Conservation (phyloP, 2,329 filamentous ascomycete genomes). For the Pseudocercospora fuligena region DNA sequence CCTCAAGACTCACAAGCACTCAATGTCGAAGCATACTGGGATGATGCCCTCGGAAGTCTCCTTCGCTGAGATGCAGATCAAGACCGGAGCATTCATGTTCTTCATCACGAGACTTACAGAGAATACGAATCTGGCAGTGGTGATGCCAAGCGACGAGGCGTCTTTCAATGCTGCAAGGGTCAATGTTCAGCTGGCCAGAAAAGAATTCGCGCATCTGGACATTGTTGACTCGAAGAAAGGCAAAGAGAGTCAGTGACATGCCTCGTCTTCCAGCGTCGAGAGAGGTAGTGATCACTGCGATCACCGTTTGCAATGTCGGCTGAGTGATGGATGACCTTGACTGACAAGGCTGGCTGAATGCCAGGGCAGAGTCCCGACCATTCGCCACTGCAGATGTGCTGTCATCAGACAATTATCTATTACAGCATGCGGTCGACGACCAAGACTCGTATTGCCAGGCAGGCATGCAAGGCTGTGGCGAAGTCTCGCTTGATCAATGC, state of each 20-base stretch:
- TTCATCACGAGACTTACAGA: slow-evolving; percentile 96
- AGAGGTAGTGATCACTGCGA: slow-evolving; percentile 27
- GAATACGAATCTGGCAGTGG: slow-evolving; percentile 94
- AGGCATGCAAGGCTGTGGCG: slow-evolving; percentile 11
- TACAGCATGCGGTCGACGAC: background rate
- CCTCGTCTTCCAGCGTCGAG: slow-evolving; percentile 24
- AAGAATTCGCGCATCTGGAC: slow-evolving; percentile 73
- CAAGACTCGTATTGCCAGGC: slow-evolving; percentile 5
- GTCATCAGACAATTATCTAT: background rate
- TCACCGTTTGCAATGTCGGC: slow-evolving; percentile 14
- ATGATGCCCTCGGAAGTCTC: slow-evolving; percentile 81
- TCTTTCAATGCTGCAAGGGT: slow-evolving; percentile 88
- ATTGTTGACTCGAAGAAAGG: slow-evolving; percentile 45
- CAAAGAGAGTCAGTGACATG: slow-evolving; percentile 30
- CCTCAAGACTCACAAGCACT: slow-evolving; percentile 97
- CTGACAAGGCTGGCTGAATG: background rate
- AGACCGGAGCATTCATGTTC: slow-evolving; percentile 81
- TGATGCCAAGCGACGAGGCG: slow-evolving; percentile 87
- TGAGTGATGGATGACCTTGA: slow-evolving; percentile 24
- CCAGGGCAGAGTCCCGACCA: background rate
- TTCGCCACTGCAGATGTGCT: background rate
- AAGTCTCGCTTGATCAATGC: background rate
- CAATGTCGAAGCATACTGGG: slow-evolving; percentile 71
- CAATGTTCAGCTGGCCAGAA: slow-evolving; percentile 84
- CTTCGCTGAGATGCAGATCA: slow-evolving; percentile 80